Evolutionary conservation across 2,329 filamentous ascomycete species (phyloP).

Genomic region (Cladophialophora immunda): DNA sequence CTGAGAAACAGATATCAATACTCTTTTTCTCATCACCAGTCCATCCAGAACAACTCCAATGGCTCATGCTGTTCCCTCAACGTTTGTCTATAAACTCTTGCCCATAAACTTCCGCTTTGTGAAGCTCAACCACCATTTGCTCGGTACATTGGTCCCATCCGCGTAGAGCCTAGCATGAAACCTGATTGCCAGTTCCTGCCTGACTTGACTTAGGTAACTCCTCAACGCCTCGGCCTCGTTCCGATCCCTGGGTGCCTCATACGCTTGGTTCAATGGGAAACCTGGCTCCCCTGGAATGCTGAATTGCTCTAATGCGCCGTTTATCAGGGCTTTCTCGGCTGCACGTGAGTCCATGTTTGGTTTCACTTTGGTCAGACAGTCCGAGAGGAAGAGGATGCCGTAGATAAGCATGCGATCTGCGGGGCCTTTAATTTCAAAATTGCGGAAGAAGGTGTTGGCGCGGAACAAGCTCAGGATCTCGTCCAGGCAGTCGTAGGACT

Average conservation of each 20-base stretch:
- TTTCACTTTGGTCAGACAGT: constrained; percentile 88
- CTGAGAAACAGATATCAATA: not conserved
- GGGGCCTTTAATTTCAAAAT: constrained; percentile 98
- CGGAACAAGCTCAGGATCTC: constrained; percentile 93
- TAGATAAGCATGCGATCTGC: constrained; percentile 95
- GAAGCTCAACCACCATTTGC: constrained; percentile 97
- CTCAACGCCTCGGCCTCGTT: constrained; percentile 89
- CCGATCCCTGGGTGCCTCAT: constrained; percentile 84
- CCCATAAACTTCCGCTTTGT: constrained; percentile 99
- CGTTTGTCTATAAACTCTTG: constrained; percentile 73
- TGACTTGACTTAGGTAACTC: constrained; percentile 81
- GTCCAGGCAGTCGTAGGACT: constrained; percentile 96
- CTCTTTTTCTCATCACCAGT: not conserved
- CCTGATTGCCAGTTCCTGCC: constrained; percentile 86
- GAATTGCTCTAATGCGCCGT: constrained; percentile 93
- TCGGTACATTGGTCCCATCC: constrained; percentile 74
- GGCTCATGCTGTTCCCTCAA: not conserved
- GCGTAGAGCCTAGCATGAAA: constrained; percentile 83
- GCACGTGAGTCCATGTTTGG: constrained; percentile 72
- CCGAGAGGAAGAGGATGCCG: constrained; percentile 92
- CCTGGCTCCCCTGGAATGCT: constrained; percentile 90
- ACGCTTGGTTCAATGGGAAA: constrained; percentile 96
- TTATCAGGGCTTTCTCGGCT: constrained; percentile 80
- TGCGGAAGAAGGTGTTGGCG: constrained; percentile 98
- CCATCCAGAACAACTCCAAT: not conserved